Conservation (phyloP, 1,139 yeast species). For the Saccharomycopsis crataegensis region DNA sequence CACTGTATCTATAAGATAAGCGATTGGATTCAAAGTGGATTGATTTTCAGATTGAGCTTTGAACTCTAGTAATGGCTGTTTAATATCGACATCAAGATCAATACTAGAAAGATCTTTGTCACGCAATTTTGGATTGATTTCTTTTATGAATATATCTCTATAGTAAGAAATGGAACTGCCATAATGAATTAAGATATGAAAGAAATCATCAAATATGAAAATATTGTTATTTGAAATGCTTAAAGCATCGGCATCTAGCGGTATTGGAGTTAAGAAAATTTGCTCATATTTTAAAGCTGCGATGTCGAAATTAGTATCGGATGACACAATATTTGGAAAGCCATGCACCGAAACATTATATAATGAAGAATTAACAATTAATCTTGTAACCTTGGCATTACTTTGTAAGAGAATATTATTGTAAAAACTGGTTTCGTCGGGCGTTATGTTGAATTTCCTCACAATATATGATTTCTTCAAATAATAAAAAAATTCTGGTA, state of each 20-base stretch:
- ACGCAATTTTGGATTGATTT: constrained; percentile 20
- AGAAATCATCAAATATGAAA: constrained; percentile 54
- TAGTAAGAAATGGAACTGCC: constrained; percentile 56
- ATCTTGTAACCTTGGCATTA: not conserved
- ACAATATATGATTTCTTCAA: constrained; percentile 59
- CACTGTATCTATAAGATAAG: constrained; percentile 1
- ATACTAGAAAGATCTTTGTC: constrained; percentile 27
- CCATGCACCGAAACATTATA: not conserved
- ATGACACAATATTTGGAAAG: not conserved
- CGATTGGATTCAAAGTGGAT: constrained; percentile 2
- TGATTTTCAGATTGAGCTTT: not conserved
- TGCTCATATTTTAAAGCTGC: not conserved
- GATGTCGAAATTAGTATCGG: not conserved
- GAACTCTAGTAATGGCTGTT: not conserved
- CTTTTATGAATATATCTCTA: constrained; percentile 5
- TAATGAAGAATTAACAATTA: not conserved
- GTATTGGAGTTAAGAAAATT: constrained; percentile 27
- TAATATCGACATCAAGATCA: not conserved
- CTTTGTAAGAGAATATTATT: constrained; percentile 38
- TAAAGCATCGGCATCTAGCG: constrained; percentile 53
- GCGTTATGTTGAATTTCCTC: constrained; percentile 62
- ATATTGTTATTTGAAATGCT: constrained; percentile 44
- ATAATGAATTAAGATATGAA: constrained; percentile 58
- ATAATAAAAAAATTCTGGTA: constrained; percentile 59
- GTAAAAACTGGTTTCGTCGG: constrained; percentile 64